Evolutionary conservation across 768 basidiomycete species (phyloP), one percentile per base, ranked within the genome.

Genomic region (Strobilomyces dryophilus): DNA sequence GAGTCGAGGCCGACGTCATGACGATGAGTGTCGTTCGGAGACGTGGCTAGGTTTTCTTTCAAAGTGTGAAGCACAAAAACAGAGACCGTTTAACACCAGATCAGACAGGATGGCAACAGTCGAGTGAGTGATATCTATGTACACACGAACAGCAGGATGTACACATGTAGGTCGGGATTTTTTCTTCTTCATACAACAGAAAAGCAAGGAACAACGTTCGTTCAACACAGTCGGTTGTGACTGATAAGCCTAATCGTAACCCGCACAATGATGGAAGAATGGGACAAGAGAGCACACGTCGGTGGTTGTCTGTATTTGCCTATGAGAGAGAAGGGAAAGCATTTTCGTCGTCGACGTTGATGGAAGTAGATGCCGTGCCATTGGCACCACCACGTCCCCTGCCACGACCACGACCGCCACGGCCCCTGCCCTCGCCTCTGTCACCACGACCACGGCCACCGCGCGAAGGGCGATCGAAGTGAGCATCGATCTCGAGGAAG

Each of bases 301-400:
- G 35, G 45, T 29, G 5, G 41, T 58, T 8, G 51, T 54, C 51
- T 40, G 51, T 36, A 37, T 50, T 51, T 54, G 55, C 59, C 56
- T 70, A 80, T 56, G 88, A 79, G 59, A 97, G 80, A 60, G 93
- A 91, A 42, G 93, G 93, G 84, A 97, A 97, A 54, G 91, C 92
- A 26, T 73, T 75, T 72, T 90, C 77, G 71, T 97, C 93, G 63
- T 84, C 85, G 58, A 94, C 88, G 66, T 87, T 79, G 71, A 92
- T 75, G 55, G 62, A 51, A 42, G 73, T 53, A 6, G 29, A 29
- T 45, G 65, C 46, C 55, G 66, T 61, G 58, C 75, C 75, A 55
- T 74, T 45, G 26, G 66, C 51, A 47, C 72, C 70, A 55, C 79
- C 79, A 47, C 76, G 74, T 29, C 75, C 76, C 51, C 73, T 65